Conservation (phyloP, 2,329 filamentous ascomycete species). For the Aspergillus oerlinghausenensis region DNA sequence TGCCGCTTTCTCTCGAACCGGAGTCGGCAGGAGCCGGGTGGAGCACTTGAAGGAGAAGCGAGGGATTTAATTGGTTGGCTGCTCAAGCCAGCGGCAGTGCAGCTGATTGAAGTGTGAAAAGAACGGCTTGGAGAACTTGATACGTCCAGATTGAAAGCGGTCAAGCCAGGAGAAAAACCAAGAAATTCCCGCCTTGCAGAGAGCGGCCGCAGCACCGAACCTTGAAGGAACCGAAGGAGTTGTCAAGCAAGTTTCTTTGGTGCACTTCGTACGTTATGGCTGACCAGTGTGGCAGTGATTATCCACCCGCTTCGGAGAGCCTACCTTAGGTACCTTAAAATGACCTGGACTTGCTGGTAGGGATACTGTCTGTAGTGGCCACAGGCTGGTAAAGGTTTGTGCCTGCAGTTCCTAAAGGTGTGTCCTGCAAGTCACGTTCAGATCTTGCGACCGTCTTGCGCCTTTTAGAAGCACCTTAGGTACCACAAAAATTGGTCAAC, state of each 20-base stretch:
- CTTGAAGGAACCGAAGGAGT: not conserved
- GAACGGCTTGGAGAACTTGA: conserved; percentile 8
- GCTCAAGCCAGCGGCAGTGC: conserved; percentile 8
- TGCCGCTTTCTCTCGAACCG: conserved; percentile 1
- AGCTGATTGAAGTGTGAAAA: conserved; percentile 6
- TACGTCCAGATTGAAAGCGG: conserved; percentile 7
- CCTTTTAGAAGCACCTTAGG: conserved; percentile 9
- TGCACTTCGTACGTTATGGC: not conserved
- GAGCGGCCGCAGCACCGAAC: not conserved
- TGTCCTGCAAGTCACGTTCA: conserved; percentile 14
- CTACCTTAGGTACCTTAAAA: not conserved
- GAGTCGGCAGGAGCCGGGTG: conserved; percentile 2
- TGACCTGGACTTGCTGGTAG: not conserved
- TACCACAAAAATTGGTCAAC: conserved; percentile 12
- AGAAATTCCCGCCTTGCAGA: conserved; percentile 1
- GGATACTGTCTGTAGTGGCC: not conserved
- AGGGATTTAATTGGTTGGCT: conserved; percentile 9
- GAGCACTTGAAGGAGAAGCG: not conserved
- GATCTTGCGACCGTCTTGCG: conserved; percentile 3
- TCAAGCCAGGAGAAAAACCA: not conserved
- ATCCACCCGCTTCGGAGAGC: not conserved
- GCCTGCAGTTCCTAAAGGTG: conserved; percentile 3
- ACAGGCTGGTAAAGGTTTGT: not conserved
- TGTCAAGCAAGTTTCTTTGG: not conserved
- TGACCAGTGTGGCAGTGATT: not conserved